These are phyloP conservation scores for Sordariomycetes sp. DNA, from an alignment of 2,329 filamentous ascomycete genomes.

Conservation along the genomic window DNA sequence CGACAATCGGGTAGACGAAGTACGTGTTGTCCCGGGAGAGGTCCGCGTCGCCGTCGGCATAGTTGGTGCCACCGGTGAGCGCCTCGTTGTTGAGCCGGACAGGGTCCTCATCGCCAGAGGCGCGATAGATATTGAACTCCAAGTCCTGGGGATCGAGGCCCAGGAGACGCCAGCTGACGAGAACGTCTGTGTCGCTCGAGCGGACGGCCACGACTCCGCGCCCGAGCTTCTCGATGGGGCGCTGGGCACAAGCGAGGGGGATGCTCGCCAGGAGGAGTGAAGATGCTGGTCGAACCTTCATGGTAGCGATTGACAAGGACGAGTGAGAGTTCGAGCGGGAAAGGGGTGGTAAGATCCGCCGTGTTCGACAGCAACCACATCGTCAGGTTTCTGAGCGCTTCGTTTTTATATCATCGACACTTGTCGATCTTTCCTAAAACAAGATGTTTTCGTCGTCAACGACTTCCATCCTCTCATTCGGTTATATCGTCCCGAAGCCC, in stretches of 20 bases:
- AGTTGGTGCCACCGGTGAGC: slow-evolving; percentile 11
- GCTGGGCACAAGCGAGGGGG: neutral
- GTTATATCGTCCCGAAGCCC: neutral
- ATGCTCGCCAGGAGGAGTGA: neutral
- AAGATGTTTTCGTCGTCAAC: neutral
- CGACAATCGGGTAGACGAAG: slow-evolving; percentile 9
- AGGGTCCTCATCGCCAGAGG: neutral
- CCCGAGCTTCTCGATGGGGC: slow-evolving; percentile 10
- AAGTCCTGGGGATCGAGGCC: slow-evolving; percentile 12
- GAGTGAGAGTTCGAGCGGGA: neutral
- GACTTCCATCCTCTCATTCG: neutral
- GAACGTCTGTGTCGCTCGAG: slow-evolving; percentile 7
- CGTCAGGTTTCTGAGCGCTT: too few species aligned
- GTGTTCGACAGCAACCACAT: neutral
- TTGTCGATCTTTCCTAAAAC: neutral
- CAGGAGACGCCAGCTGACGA: slow-evolving; percentile 11
- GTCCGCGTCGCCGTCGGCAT: slow-evolving; percentile 9
- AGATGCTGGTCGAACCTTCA: neutral
- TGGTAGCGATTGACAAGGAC: neutral
- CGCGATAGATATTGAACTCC: slow-evolving; percentile 13
- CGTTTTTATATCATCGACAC: neutral
- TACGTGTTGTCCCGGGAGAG: slow-evolving; percentile 10
- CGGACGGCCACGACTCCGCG: slow-evolving; percentile 13
- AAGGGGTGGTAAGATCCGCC: neutral
- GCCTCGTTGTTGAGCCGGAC: slow-evolving; percentile 8